A percentile compares a stretch with the other conserved stretches of the same genome.
phyloP scores from a whole-genome alignment of 2,329 filamentous ascomycete genomes.

The Cladophialophora carrionii region DNA sequence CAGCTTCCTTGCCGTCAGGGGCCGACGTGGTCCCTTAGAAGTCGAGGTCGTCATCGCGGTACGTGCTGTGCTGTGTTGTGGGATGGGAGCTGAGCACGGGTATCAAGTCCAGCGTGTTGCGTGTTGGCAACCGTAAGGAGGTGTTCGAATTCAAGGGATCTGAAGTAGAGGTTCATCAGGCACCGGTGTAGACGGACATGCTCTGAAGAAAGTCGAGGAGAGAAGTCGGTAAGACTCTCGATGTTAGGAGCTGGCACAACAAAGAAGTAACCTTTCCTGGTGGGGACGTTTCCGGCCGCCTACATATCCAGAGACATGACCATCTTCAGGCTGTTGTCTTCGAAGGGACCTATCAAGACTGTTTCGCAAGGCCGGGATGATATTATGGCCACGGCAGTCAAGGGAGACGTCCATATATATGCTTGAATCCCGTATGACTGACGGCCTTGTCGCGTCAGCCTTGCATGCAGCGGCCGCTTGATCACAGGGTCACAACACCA shows the following conservation, averaged over 20 bases:
- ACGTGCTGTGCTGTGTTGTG: not conserved
- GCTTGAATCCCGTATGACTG: not conserved
- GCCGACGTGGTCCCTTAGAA: not conserved
- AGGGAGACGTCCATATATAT: not conserved
- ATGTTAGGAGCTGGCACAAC: not conserved
- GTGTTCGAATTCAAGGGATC: not conserved
- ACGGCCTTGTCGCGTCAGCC: not conserved
- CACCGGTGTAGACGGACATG: too few species aligned
- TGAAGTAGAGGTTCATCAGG: too few species aligned
- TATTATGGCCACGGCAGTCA: not conserved
- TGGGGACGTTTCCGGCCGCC: not conserved
- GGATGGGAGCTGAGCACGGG: not conserved
- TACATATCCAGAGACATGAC: not conserved
- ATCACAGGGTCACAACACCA: not conserved
- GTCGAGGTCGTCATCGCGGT: not conserved
- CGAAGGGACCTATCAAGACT: too few species aligned
- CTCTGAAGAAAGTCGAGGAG: too few species aligned
- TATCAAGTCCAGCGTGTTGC: not conserved
- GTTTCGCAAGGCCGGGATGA: not conserved
- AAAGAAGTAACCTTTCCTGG: not conserved
- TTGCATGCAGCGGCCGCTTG: not conserved
- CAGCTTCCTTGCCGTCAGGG: constrained; percentile 42
- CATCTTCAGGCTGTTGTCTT: not conserved
- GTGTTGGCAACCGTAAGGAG: too few species aligned
- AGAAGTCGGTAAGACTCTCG: not conserved